Conservation (phyloP, 306 rosid species). For the Sicyos baderoa region DNA sequence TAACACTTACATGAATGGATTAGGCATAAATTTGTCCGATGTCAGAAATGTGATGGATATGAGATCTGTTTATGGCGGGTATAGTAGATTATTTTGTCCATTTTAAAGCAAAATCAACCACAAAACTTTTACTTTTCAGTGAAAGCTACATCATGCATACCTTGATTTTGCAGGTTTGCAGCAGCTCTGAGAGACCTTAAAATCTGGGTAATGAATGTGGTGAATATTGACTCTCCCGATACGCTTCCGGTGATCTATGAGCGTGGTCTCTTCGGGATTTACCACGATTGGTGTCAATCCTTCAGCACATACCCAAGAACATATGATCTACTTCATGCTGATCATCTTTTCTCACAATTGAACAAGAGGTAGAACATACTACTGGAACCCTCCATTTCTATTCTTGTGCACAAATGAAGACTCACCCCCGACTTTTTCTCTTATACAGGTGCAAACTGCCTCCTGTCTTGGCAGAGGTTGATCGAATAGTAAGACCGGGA, state of each 20-base stretch:
- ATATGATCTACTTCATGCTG: slow-evolving; percentile 84
- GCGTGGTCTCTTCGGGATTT: slow-evolving; percentile 88
- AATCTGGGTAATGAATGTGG: slow-evolving; percentile 85
- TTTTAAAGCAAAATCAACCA: background rate
- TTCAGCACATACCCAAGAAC: slow-evolving; percentile 85
- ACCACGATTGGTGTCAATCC: slow-evolving; percentile 96
- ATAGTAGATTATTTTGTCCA: slow-evolving; percentile 26
- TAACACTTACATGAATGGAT: slow-evolving; percentile 42
- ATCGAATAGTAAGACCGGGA: slow-evolving; percentile 74
- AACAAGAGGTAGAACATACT: slow-evolving; percentile 46
- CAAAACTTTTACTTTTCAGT: background rate
- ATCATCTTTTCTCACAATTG: slow-evolving; percentile 70
- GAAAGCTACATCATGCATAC: background rate
- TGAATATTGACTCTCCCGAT: slow-evolving; percentile 67
- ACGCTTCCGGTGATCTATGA: slow-evolving; percentile 85
- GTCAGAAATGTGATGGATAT: slow-evolving; percentile 90
- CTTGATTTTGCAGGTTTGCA: slow-evolving; percentile 56
- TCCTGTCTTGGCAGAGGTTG: slow-evolving; percentile 76
- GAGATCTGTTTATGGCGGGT: slow-evolving; percentile 96
- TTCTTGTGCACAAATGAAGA: background rate
- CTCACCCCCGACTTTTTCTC: background rate
- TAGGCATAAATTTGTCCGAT: slow-evolving; percentile 67
- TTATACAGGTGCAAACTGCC: slow-evolving; percentile 61
- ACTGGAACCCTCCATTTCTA: background rate
- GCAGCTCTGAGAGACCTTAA: slow-evolving; percentile 67